Conservation (phyloP, 208 protist genomes). For the Histomonas meleagridis region DNA sequence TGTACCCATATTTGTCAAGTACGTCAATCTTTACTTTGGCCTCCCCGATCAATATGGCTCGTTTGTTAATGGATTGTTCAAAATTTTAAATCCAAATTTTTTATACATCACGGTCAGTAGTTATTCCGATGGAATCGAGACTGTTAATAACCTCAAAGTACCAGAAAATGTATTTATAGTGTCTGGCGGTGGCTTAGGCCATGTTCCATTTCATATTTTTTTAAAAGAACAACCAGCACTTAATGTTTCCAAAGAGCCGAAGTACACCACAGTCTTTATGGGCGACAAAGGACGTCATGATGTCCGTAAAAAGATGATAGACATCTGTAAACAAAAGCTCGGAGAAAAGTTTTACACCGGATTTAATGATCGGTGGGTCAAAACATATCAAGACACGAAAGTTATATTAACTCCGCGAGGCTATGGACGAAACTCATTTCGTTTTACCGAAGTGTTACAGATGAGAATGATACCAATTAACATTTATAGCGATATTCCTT, state of each 20-base stretch:
- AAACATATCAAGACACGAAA: background rate
- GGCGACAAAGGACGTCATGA: background rate
- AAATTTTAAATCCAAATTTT: background rate
- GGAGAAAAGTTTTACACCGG: background rate
- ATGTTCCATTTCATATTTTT: background rate
- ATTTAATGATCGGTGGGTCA: background rate
- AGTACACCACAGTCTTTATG: background rate
- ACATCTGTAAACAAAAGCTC: background rate
- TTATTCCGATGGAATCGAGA: background rate
- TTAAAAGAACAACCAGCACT: background rate
- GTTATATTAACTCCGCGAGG: background rate
- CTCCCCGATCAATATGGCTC: background rate
- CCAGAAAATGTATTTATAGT: background rate
- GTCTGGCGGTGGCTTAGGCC: background rate
- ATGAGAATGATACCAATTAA: background rate
- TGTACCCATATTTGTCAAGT: background rate
- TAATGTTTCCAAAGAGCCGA: too few species aligned
- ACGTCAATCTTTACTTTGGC: too few species aligned
- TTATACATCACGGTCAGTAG: background rate
- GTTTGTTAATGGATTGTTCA: too few species aligned
- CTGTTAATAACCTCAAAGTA: too few species aligned
- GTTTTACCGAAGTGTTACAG: background rate
- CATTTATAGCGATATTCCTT: background rate
- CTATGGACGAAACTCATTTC: background rate
- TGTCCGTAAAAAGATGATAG: background rate